Base-by-base conservation (phyloP, 306 rosid genomes). In the Rubus idaeus region DNA sequence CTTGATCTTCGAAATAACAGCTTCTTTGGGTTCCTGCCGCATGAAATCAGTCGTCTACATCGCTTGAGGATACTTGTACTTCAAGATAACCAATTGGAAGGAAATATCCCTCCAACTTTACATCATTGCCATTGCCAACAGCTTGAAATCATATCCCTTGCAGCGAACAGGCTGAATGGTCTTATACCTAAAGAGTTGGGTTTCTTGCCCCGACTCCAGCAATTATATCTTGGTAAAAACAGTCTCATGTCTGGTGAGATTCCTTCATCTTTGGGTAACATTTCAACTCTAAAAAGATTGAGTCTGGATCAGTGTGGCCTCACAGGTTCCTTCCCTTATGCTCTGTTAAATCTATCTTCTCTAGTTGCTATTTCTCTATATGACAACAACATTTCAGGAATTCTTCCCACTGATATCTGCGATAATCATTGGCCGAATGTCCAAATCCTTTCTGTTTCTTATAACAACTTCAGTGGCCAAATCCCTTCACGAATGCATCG, bases 1-100 rank as follows among this genome's bases (percentile, higher is more conserved):
- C 10, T 73, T 10, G 44, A 49, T 42, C 77, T 79, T 20, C 49
- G 2, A 37, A 3, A n/a, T 0, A 75, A 75, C 63, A 64, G 20
- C 49, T 75, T 75, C 10, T 2, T 5, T 5, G 80, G 80, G 9
- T n/a, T n/a, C n/a, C n/a, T n/a, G n/a, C 80, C 80, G 1, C 3
- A 42, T 13, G 53, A 56, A 42, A 16, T 77, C 26, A 47, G 37
- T 11, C 21, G 5, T 16, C 26, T 77, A 11, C 80, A 9, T 11
- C 35, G 58, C 17, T 45, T 68, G 56, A n/a, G 12, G 61, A 0
- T 4, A 0, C 6, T 77, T 6, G 4, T 11, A 51, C 47, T 68
- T 5, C 0, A 3, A 3, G 13, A 7, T 1, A 80, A 77, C 45
- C 71, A 73, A 45, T 70, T 82, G 47, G 60, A 70, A 1, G 71